Evolutionary conservation across 805 yeast species (phyloP).

Genomic region (Wickerhamiella kurtzmanii): DNA sequence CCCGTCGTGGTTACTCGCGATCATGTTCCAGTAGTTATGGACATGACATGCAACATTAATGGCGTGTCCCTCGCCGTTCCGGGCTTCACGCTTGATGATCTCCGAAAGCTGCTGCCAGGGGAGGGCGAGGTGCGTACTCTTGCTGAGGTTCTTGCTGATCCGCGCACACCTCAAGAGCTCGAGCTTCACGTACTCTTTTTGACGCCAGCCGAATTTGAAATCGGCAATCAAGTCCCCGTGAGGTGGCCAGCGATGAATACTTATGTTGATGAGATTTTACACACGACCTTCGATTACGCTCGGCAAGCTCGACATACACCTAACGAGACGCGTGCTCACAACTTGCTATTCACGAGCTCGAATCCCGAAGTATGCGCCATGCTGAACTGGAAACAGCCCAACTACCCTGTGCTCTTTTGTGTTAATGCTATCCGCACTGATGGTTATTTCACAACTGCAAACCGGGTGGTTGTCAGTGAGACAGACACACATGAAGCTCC

Average conservation of each 20-base stretch:
- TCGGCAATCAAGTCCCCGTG: constrained; percentile 12
- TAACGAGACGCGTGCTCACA: constrained; percentile 20
- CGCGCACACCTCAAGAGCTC: constrained; percentile 2
- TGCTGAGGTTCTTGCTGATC: constrained; percentile 32
- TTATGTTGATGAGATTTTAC: constrained; percentile 62
- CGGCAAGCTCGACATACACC: constrained; percentile 27
- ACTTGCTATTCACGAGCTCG: constrained; percentile 71
- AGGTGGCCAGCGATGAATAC: constrained; percentile 42
- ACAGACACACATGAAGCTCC: constrained; percentile 18
- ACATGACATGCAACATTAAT: constrained; percentile 56
- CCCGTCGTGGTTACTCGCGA: constrained; percentile 64
- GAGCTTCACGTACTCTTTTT: constrained; percentile 22
- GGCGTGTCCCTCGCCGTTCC: constrained; percentile 41
- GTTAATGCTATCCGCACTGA: constrained; percentile 35
- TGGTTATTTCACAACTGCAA: constrained; percentile 19
- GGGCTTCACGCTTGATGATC: constrained; percentile 19
- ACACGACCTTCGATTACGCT: constrained; percentile 64
- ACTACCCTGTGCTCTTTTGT: constrained; percentile 82
- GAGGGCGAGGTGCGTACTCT: constrained; percentile 14
- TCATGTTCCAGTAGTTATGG: constrained; percentile 61
- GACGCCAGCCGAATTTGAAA: constrained; percentile 12
- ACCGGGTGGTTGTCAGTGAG: constrained; percentile 22
- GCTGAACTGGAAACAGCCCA: constrained; percentile 96
- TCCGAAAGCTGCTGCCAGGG: constrained; percentile 12
- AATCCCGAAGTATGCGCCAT: constrained; percentile 87